phyloP scores from a whole-genome alignment of 2,329 filamentous ascomycete genomes.

The Fonsecaea multimorphosa region DNA sequence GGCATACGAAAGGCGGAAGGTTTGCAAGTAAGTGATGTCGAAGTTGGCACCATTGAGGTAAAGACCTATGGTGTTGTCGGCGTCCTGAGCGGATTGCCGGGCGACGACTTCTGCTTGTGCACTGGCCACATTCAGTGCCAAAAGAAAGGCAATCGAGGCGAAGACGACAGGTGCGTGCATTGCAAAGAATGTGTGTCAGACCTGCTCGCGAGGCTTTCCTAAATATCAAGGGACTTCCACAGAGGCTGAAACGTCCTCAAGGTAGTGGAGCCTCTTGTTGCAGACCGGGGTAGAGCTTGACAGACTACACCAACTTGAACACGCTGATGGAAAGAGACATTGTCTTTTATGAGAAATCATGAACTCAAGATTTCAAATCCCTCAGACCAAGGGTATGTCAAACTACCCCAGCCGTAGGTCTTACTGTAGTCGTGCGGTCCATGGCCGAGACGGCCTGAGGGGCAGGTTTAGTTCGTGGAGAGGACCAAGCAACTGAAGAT shows the following conservation, averaged over 20 bases:
- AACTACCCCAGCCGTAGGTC: background rate
- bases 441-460: background rate
- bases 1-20: constrained; percentile 26
- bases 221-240: background rate
- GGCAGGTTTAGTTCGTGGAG: background rate
- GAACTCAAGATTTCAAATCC: background rate
- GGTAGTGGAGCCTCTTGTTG: background rate
- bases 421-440: background rate
- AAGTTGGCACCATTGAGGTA: constrained; percentile 14
- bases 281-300: too few relatives aligned
- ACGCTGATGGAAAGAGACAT: background rate
- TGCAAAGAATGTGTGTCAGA: background rate
- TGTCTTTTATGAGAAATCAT: background rate
- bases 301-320: too few relatives aligned
- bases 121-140: background rate
- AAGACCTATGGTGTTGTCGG: constrained; percentile 11
- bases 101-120: background rate
- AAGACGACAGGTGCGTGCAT: constrained; percentile 6
- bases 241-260: constrained; percentile 12
- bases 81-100: background rate
- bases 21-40: constrained; percentile 27
- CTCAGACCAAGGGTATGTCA: background rate
- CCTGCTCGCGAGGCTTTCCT: background rate
- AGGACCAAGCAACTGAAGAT: background rate
- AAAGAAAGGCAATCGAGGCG: background rate